Evolutionary conservation across 441 rosid species (phyloP).

Genomic region (Erysimum pusillum): DNA sequence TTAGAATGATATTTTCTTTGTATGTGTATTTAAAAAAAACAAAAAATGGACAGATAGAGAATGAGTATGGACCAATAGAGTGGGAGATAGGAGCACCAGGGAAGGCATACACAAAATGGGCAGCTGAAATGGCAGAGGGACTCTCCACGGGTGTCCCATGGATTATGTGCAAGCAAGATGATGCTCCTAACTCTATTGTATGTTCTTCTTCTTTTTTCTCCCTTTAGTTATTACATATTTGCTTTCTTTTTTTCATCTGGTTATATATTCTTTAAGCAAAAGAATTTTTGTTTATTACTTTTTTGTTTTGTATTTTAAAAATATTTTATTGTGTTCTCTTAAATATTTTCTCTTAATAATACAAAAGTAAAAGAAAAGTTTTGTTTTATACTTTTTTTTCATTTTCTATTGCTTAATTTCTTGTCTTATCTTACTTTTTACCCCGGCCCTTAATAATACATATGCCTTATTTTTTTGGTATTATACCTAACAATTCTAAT

Average conservation of each 20-base stretch:
- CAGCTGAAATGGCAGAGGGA: constrained; percentile 68
- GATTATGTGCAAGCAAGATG: constrained; percentile 86
- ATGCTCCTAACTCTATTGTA: constrained; percentile 73
- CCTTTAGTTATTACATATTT: constrained; percentile 21
- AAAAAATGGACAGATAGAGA: constrained; percentile 61
- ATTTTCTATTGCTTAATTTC: no score
- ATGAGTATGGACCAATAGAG: constrained; percentile 70
- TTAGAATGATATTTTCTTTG: not conserved
- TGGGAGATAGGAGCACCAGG: constrained; percentile 72
- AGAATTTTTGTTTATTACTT: not conserved
- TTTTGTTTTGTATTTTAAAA: not conserved
- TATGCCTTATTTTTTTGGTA: no score
- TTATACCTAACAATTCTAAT: no score
- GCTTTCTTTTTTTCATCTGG: constrained; percentile 13
- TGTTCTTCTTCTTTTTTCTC: constrained; percentile 26
- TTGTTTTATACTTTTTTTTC: no score
- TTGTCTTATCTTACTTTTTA: no score
- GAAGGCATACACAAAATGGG: constrained; percentile 67
- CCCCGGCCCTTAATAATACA: no score
- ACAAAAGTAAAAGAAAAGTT: no score
- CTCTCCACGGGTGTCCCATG: constrained; percentile 77
- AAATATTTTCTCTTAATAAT: not conserved
- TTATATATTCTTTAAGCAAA: constrained; percentile 35
- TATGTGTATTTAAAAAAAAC: not conserved
- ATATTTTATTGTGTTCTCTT: constrained; percentile 18